Conservation (phyloP, 1,284 basidiomycete genomes). For the Trametes sp. region DNA sequence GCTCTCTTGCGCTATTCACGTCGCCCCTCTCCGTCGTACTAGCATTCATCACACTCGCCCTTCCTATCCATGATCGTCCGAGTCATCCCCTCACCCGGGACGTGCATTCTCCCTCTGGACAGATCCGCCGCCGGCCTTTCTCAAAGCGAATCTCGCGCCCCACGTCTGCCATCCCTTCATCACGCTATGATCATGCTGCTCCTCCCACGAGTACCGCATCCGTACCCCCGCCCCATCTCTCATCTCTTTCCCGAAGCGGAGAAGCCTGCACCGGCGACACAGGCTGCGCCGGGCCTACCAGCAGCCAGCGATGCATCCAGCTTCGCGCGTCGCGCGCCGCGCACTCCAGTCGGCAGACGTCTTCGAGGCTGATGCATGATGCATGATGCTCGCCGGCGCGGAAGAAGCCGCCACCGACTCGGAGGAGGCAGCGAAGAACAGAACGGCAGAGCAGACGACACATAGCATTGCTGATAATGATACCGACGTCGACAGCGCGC, state of each 20-base stretch:
- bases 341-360: no score
- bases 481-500: background rate
- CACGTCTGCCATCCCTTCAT: background rate
- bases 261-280: no score
- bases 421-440: background rate
- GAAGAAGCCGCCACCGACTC: background rate
- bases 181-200: background rate
- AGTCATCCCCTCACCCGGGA: background rate
- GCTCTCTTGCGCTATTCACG: background rate
- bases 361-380: background rate
- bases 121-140: background rate
- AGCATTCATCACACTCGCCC: background rate
- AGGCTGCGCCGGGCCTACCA: no score
- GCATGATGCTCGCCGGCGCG: background rate
- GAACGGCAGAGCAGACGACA: background rate
- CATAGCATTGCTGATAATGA: slow-evolving; percentile 12
- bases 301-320: no score
- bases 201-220: background rate
- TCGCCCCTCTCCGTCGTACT: background rate
- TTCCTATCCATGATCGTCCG: no score
- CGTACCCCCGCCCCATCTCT: background rate
- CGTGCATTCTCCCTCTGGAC: background rate
- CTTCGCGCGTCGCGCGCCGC: background rate
- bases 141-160: background rate
- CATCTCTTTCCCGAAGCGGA: background rate